Evolutionary conservation across 805 yeast species (phyloP).

Genomic region (Saccharomycopsis microspora): DNA sequence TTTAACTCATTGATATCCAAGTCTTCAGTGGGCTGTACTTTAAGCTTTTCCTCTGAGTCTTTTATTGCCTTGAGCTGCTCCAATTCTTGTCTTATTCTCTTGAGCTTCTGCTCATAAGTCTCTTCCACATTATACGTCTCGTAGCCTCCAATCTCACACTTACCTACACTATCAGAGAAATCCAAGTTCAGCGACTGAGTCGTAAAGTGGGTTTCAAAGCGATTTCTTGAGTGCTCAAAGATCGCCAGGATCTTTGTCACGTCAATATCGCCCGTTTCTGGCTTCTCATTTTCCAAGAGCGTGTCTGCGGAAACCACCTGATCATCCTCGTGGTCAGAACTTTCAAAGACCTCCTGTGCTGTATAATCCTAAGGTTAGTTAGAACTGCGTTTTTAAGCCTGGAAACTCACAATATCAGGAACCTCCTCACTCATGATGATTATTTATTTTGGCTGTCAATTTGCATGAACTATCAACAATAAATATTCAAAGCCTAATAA

Average conservation of each 20-base stretch:
- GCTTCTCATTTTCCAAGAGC: background rate
- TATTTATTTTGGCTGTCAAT: no score
- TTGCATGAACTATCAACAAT: no score
- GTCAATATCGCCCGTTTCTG: slow-evolving; percentile 2
- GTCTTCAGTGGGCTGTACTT: slow-evolving; percentile 15
- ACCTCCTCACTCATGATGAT: no score
- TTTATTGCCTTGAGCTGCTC: slow-evolving; percentile 9
- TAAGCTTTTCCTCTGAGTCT: slow-evolving; percentile 1
- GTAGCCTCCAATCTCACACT: background rate
- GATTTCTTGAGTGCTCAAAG: slow-evolving; percentile 1
- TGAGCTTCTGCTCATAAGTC: slow-evolving; percentile 12
- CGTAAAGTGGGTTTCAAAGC: slow-evolving; percentile 4
- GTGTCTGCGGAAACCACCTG: background rate
- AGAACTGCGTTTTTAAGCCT: no score
- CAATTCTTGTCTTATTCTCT: slow-evolving; percentile 12
- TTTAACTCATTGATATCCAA: slow-evolving; percentile 10
- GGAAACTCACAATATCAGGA: no score
- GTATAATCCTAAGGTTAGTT: background rate
- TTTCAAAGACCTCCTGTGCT: slow-evolving; percentile 14
- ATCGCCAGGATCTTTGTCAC: slow-evolving; percentile 1
- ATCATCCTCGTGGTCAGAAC: slow-evolving; percentile 11
- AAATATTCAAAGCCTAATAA: no score
- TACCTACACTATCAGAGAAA: slow-evolving; percentile 14
- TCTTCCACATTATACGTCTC: slow-evolving; percentile 12
- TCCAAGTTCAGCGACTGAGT: background rate